Evolutionary conservation across 2,329 filamentous ascomycete species (phyloP).

Genomic region (Paracorniculantispora psalliotae): DNA sequence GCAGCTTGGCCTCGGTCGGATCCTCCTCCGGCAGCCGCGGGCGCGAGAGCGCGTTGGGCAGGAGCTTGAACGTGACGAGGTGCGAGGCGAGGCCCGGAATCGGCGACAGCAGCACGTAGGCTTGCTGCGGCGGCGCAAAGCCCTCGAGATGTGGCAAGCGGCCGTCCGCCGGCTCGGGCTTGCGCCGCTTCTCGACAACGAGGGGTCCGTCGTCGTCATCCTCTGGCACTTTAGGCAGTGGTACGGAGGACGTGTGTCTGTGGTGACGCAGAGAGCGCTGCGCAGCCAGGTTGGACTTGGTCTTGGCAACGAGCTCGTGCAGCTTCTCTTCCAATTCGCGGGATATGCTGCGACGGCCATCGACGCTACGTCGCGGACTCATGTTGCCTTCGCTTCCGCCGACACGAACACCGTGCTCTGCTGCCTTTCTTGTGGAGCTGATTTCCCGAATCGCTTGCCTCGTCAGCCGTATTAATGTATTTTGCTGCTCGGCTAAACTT

Average conservation of each 20-base stretch:
- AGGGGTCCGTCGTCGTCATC: not conserved
- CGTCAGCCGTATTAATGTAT: constrained; percentile 36
- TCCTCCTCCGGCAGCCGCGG: constrained; percentile 18
- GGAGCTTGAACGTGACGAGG: constrained; percentile 57
- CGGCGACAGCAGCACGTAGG: constrained; percentile 65
- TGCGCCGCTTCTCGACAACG: constrained; percentile 16
- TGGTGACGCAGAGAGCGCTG: not conserved
- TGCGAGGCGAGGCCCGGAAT: constrained; percentile 55
- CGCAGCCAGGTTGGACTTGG: not conserved
- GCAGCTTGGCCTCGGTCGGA: constrained; percentile 50
- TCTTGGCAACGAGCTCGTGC: constrained; percentile 12
- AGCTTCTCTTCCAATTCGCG: constrained; percentile 14
- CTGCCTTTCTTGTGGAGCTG: constrained; percentile 21
- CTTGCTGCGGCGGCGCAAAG: constrained; percentile 35
- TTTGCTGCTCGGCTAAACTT: constrained; percentile 61
- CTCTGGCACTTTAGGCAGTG: not conserved
- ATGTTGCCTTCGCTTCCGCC: constrained; percentile 44
- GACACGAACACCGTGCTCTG: constrained; percentile 37
- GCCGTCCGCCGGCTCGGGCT: constrained; percentile 19
- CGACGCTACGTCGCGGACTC: constrained; percentile 30
- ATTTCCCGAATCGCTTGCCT: constrained; percentile 28
- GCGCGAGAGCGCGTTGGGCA: constrained; percentile 26
- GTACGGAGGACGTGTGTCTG: not conserved
- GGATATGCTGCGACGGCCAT: not conserved
- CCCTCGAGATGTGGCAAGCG: constrained; percentile 28